Conservation (phyloP, 2,329 filamentous ascomycete genomes). For the Penicillium verrucosum region DNA sequence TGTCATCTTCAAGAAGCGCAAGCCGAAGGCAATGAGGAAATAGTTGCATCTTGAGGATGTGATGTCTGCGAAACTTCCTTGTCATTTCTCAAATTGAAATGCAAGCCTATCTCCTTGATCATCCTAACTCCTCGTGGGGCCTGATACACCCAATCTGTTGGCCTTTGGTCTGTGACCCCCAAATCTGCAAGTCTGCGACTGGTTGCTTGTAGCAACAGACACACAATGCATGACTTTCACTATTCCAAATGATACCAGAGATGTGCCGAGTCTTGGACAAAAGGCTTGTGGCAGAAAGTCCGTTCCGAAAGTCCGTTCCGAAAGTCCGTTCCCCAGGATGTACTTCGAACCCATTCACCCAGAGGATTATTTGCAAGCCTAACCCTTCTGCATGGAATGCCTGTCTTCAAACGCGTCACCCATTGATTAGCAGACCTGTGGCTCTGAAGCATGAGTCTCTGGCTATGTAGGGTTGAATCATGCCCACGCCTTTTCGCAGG, state of each 20-base stretch:
- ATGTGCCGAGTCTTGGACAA: neutral
- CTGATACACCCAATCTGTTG: neutral
- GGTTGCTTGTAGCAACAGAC: neutral
- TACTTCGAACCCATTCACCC: neutral
- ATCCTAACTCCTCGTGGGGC: too few species aligned
- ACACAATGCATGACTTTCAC: neutral
- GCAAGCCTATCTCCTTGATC: neutral
- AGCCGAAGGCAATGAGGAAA: constrained; percentile 44
- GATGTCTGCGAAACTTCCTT: neutral
- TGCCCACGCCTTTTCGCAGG: neutral
- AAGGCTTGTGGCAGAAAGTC: neutral
- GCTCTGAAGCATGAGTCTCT: neutral
- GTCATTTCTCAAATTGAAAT: neutral
- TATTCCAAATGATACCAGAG: neutral
- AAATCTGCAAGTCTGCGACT: neutral
- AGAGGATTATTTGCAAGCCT: neutral
- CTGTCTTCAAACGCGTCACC: neutral
- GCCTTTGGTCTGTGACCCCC: neutral
- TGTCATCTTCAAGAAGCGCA: constrained; percentile 50
- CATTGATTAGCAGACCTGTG: neutral
- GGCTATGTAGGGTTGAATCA: neutral
- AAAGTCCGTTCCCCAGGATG: neutral
- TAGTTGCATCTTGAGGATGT: constrained; percentile 14
- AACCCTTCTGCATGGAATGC: neutral
- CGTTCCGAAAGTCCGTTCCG: too few species aligned